phyloP scores from a whole-genome alignment of 331 rosid species.

The Saraca asoca region DNA sequence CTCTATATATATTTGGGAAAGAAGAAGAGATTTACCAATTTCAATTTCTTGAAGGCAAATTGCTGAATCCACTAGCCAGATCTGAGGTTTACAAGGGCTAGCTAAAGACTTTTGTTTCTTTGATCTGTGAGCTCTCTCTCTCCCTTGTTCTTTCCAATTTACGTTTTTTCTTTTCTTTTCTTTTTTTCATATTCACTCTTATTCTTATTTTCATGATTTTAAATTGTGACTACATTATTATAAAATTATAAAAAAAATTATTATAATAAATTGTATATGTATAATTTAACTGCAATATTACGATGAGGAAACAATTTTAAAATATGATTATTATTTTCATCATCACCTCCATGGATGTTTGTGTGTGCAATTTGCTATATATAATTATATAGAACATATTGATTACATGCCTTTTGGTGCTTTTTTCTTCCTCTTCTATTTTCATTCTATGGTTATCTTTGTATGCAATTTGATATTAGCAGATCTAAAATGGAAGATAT shows the following conservation, averaged over 20 bases:
- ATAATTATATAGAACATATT: too few relatives aligned
- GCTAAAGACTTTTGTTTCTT: constrained; percentile 15
- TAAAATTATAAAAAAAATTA: too few relatives aligned
- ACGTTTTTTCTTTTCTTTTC: not conserved
- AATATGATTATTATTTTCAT: too few relatives aligned
- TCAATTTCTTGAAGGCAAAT: constrained; percentile 32
- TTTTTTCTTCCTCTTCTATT: too few relatives aligned
- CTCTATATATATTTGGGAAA: constrained; percentile 19
- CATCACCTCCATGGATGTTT: too few relatives aligned
- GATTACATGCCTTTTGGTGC: too few relatives aligned
- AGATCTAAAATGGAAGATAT: constrained; percentile 20
- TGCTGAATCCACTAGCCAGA: constrained; percentile 28
- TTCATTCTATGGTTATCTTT: not conserved
- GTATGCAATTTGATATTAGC: not conserved
- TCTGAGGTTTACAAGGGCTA: constrained; percentile 25
- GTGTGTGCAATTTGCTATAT: too few relatives aligned
- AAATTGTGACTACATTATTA: too few relatives aligned
- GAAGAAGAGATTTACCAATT: constrained; percentile 24
- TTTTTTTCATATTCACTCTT: not conserved
- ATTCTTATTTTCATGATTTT: too few relatives aligned
- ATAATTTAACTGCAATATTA: too few relatives aligned
- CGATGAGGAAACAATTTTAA: too few relatives aligned
- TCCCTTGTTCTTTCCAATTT: not conserved
- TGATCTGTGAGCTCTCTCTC: constrained; percentile 43
- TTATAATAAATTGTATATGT: too few relatives aligned